Base-by-base conservation (phyloP, 2,329 filamentous ascomycete genomes). In the Neobulgaria alba region DNA sequence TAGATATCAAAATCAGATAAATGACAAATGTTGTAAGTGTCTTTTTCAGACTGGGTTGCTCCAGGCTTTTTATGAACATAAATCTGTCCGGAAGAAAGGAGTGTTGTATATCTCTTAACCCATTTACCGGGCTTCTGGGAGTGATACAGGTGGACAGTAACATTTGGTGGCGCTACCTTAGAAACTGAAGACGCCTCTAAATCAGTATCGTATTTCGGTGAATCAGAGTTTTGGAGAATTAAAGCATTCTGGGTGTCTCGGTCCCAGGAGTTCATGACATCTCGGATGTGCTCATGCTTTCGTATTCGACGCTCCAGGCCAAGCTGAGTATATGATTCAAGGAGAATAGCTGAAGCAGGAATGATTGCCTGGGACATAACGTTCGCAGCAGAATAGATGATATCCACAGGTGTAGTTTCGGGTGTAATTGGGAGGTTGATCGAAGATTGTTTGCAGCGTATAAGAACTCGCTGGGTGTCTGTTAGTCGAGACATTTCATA, bases 1-100 rank as follows among this genome's bases (percentile, higher is more conserved):
- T 95, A 95, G 36, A 95, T 83, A 57, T 96, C 90, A 60, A 90
- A 95, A 62, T 95, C 89, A 2, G 85, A 87, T 35, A 96, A 62
- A 62, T 94, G 87, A 60, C 86, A 95, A 23, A 95, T 68, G 46
- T 75, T 82, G 10, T 71, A 64, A 21, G 72, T 67, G 38, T 89
- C 82, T 59, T 87, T 85, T 35, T 80, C 76, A 1, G 67, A 64
- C 3, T 68, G 59, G 42, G 69, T 72, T 10, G 77, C 69, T n/a
- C 72, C 67, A 1, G 67, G 57, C 51, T 84, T 88, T 63, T 92
- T 95, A 30, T 84, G 75, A 18, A 79, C 69, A 33, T 71, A 64
- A 19, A 81, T 66, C 59, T 95, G 88, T 0, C 89, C 89, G 41
- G 82, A 83, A 7, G 69, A 57, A 3, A 82, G 71, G 20, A 96